These are phyloP conservation scores for Nyctanthes arbortristis DNA, from an alignment of 257 asterid genomes.

Conservation along the genomic window DNA sequence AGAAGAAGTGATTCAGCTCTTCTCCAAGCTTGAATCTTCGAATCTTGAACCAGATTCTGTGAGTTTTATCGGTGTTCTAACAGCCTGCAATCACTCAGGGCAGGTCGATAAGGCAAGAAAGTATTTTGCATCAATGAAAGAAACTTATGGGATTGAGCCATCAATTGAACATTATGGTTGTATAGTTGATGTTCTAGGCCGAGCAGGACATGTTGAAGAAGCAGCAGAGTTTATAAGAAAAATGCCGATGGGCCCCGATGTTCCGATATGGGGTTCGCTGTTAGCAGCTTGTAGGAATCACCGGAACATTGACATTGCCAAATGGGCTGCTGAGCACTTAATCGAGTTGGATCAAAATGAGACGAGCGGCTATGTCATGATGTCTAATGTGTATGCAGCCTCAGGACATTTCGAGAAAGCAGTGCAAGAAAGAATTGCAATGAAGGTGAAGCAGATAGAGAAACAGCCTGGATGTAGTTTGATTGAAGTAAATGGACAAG, in stretches of 20 bases:
- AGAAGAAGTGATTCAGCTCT: constrained; percentile 45
- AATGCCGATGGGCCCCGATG: constrained; percentile 64
- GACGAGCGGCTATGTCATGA: constrained; percentile 48
- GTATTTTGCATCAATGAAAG: constrained; percentile 45
- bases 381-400: constrained; percentile 68
- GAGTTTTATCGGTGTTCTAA: constrained; percentile 49
- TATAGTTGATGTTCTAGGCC: constrained; percentile 63
- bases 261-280: constrained; percentile 49
- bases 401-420: constrained; percentile 48
- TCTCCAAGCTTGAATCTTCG: constrained; percentile 40
- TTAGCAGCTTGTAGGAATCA: constrained; percentile 46
- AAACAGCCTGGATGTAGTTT: constrained; percentile 72
- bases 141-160: constrained; percentile 43
- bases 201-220: constrained; percentile 66
- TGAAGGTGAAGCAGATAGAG: constrained; percentile 44
- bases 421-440: constrained; percentile 46
- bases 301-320: constrained; percentile 42
- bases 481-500: no score
- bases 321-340: constrained; percentile 54
- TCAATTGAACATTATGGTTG: constrained; percentile 65
- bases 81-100: constrained; percentile 60
- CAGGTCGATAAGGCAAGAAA: constrained; percentile 49
- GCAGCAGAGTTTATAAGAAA: constrained; percentile 47
- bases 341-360: constrained; percentile 47
- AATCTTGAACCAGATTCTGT: constrained; percentile 52